Conservation (phyloP, 805 yeast species). For the Candida anglica region DNA sequence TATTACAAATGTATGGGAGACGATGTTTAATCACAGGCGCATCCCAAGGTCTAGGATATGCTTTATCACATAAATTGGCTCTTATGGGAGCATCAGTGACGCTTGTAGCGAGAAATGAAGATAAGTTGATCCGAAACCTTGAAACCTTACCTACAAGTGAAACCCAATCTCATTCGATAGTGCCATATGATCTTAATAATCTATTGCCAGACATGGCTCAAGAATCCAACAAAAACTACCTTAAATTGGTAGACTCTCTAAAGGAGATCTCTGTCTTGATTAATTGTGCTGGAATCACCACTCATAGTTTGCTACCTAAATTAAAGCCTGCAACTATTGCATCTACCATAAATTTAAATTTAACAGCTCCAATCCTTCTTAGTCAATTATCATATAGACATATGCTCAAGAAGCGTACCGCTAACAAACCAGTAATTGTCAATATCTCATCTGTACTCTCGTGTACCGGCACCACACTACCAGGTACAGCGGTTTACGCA, state of each 20-base stretch:
- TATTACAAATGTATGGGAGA: slow-evolving; percentile 12
- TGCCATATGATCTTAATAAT: slow-evolving; percentile 29
- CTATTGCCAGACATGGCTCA: slow-evolving; percentile 10
- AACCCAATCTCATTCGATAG: slow-evolving; percentile 24
- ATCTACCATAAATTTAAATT: slow-evolving; percentile 49
- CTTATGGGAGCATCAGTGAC: slow-evolving; percentile 48
- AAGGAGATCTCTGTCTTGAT: slow-evolving; percentile 44
- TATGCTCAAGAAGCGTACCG: slow-evolving; percentile 37
- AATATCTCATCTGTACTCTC: slow-evolving; percentile 69
- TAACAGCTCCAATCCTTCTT: slow-evolving; percentile 58
- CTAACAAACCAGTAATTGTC: slow-evolving; percentile 37
- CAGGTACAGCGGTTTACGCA: slow-evolving; percentile 64
- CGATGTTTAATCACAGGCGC: slow-evolving; percentile 67
- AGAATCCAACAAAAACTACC: slow-evolving; percentile 8
- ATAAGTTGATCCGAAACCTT: slow-evolving; percentile 24
- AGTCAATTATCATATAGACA: slow-evolving; percentile 49
- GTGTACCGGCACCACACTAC: slow-evolving; percentile 22
- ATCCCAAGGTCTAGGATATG: slow-evolving; percentile 62
- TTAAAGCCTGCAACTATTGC: slow-evolving; percentile 40
- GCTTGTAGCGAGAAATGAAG: slow-evolving; percentile 46
- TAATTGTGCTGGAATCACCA: slow-evolving; percentile 68
- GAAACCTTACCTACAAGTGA: slow-evolving; percentile 9
- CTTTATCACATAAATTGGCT: slow-evolving; percentile 50
- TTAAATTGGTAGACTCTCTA: slow-evolving; percentile 16
- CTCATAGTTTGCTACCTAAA: slow-evolving; percentile 45